These are phyloP conservation scores for Talaromyces sp. DNA, from an alignment of 2,329 filamentous ascomycete species.

Conservation along the genomic window DNA sequence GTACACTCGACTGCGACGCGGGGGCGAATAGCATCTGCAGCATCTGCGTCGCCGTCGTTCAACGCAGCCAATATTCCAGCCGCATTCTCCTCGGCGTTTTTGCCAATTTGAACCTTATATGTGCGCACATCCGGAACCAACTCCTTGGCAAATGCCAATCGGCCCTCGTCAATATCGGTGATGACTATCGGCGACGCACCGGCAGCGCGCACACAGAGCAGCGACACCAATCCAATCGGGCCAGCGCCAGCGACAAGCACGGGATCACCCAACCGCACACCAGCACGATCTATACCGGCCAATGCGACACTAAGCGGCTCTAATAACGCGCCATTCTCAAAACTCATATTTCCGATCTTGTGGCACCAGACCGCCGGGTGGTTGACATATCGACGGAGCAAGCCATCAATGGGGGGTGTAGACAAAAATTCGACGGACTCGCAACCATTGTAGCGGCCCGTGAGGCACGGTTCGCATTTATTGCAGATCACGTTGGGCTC, in stretches of 20 bases:
- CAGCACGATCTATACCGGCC: conserved; percentile 79
- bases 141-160: conserved; percentile 79
- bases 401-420: conserved; percentile 82
- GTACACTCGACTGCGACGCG: conserved; percentile 87
- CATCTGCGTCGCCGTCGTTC: conserved; percentile 46
- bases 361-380: conserved; percentile 94
- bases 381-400: conserved; percentile 89
- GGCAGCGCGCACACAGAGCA: conserved; percentile 79
- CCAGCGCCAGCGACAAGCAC: conserved; percentile 89
- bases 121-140: conserved; percentile 76
- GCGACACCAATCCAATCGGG: conserved; percentile 85
- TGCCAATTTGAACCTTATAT: conserved; percentile 51
- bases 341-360: conserved; percentile 90
- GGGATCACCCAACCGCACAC: conserved; percentile 77
- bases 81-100: conserved; percentile 66
- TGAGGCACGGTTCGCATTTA: conserved; percentile 84
- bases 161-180: conserved; percentile 87
- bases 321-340: conserved; percentile 83
- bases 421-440: conserved; percentile 81
- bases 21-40: conserved; percentile 65
- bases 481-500: conserved; percentile 94
- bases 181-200: conserved; percentile 89
- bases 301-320: conserved; percentile 88
- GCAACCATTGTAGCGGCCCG: conserved; percentile 93
- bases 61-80: conserved; percentile 66